Evolutionary conservation across 441 rosid genomes (phyloP), one percentile per base, ranked within the genome.

Genomic region (Mallotus repandus): DNA sequence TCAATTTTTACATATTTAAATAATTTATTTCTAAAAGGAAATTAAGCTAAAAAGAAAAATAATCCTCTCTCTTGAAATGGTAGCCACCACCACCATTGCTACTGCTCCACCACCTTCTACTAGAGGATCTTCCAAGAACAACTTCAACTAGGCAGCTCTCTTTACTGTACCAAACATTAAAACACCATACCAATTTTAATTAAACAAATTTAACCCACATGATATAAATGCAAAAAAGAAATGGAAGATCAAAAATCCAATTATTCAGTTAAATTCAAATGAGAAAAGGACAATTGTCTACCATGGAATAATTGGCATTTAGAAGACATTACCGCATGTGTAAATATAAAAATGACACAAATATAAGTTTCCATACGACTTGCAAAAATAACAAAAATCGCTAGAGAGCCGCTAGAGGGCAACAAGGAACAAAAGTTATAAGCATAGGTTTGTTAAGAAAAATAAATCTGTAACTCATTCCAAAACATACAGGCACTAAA

Each of bases 201-300:
- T 45, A 7, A 3, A 7, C 48, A 45, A 45, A 45, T 1, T 7
- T 45, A 45, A 45, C 48, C 48, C 41, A 35, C 4, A 35, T 35
- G 1, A 35, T 35, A 35, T 35, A 5, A 46, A 2, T 7, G 2
- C 50, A 12, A 53, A 6, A 53, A 53, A 53, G 19, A 53, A 2
- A 53, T 18, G 0, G 2, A 18, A 53, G 18, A 3, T 15, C 15
- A 0, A 8, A 18, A 53, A 7, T 7, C 19, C 19, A 2, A 41
- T 2, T 10, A 3, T 43, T 41, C 9, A 18, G 41, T 9, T 0
- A 41, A 14, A 41, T 16, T 22, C 9, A 83, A 96, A 92, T 94
- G 98, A 29, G 99, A 92, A 14, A n/a, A n/a, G 7, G 6, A 14
- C n/a, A 32, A 32, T 3, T 4, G 18, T 4, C 16, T 16, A 52